Conservation (phyloP, 805 yeast species). For the Millerago galiae region DNA sequence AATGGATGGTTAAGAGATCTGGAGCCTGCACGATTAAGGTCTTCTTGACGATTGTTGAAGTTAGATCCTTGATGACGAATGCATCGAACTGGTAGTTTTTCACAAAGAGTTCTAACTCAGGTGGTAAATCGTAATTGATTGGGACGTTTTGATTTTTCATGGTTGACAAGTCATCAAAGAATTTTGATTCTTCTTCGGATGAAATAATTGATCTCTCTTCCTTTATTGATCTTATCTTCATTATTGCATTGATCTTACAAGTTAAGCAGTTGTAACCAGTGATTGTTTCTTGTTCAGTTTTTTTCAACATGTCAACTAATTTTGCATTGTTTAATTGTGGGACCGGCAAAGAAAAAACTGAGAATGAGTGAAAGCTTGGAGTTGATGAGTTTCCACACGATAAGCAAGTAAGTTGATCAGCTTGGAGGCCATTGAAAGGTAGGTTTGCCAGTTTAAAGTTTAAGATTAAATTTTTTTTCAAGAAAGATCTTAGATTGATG, state of each 20-base stretch:
- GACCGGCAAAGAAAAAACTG: conserved; percentile 67
- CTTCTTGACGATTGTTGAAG: conserved; percentile 63
- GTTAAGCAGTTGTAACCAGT: conserved; percentile 75
- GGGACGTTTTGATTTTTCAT: conserved; percentile 29
- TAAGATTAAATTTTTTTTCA: conserved; percentile 8
- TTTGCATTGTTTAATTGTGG: conserved; percentile 47
- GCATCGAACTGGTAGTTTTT: conserved; percentile 39
- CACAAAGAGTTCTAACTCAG: conserved; percentile 41
- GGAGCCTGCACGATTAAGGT: conserved; percentile 64
- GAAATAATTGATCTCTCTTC: conserved; percentile 8
- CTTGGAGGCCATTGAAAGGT: conserved; percentile 66
- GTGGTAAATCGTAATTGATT: conserved; percentile 63
- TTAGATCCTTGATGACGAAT: conserved; percentile 38
- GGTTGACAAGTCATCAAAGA: conserved; percentile 30
- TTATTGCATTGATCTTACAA: conserved; percentile 50
- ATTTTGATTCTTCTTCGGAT: conserved; percentile 25
- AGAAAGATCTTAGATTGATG: conserved; percentile 32
- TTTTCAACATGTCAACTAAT: conserved; percentile 48
- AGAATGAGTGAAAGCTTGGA: conserved; percentile 51
- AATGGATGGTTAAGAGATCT: conserved; percentile 65
- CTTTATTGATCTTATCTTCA: conserved; percentile 28
- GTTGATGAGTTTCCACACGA: conserved; percentile 58
- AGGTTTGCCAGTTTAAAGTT: conserved; percentile 44
- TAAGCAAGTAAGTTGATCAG: conserved; percentile 65
- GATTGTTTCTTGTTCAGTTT: conserved; percentile 58